Evolutionary conservation across 805 yeast species (phyloP).

Genomic region (Yamadazyma phyllophila): DNA sequence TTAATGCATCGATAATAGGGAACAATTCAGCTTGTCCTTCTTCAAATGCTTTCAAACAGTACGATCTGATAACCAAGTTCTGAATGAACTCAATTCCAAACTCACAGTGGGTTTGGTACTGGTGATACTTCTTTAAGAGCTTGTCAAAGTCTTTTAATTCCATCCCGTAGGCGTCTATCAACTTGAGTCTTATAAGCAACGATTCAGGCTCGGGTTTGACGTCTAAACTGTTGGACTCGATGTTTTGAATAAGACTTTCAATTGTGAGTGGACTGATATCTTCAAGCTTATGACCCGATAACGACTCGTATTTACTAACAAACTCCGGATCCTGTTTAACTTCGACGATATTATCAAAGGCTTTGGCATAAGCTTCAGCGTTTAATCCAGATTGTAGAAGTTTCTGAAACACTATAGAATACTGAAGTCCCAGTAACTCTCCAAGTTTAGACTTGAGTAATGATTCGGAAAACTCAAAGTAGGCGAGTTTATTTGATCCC

Average conservation of each 20-base stretch:
- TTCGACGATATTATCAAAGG: conserved; percentile 6
- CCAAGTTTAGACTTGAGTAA: conserved; percentile 13
- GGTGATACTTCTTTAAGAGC: conserved; percentile 38
- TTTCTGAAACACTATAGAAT: conserved; percentile 18
- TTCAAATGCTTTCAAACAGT: conserved; percentile 39
- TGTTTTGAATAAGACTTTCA: conserved; percentile 18
- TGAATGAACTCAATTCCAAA: conserved; percentile 41
- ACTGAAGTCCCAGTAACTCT: conserved; percentile 15
- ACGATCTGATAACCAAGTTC: conserved; percentile 38
- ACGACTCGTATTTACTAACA: neutral
- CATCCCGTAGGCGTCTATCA: conserved; percentile 35
- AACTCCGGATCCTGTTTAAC: conserved; percentile 3
- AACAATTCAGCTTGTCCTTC: conserved; percentile 26
- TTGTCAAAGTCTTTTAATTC: conserved; percentile 24
- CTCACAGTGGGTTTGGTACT: conserved; percentile 36
- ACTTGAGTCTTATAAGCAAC: conserved; percentile 28
- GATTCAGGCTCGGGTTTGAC: conserved; percentile 25
- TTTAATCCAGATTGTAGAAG: conserved; percentile 1
- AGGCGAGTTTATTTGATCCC: neutral
- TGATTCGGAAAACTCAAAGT: conserved; percentile 8
- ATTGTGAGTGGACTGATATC: conserved; percentile 5
- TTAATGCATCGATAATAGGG: conserved; percentile 39
- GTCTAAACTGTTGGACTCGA: conserved; percentile 24
- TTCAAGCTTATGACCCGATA: neutral
- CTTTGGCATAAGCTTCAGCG: conserved; percentile 9